Base-by-base conservation (phyloP, 225 moss, liverwort and hornwort genomes). In the Physcomitrellopsis africana region DNA sequence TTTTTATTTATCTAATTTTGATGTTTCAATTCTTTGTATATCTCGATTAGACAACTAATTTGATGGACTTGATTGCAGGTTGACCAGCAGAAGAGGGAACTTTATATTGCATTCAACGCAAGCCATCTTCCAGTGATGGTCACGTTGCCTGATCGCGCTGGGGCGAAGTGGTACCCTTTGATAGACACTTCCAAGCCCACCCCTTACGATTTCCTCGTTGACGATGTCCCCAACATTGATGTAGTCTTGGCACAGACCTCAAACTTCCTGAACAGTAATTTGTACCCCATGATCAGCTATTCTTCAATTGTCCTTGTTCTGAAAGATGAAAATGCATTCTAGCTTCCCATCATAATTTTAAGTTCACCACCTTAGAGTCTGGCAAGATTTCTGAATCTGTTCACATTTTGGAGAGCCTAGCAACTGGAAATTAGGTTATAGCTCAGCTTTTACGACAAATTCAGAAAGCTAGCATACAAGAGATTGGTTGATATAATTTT, bases 251-350 rank as follows among this genome's bases (percentile, higher is more conserved):
- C 88, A 9, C 95, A 95, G 76, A 83, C 79, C n/a, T 69, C 85
- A 0, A 86, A 79, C 76, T 90, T 95, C 53, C 65, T 95, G 66
- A 87, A 80, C 37, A 78, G 81, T 52, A 79, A 65, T 74, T 53
- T 90, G 66, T 93, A 89, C 70, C 92, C 95, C 59, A 95, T 95
- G 89, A 70, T 92, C 44, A 91, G 79, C 80, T 95, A 95, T 76
- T 88, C 92, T 37, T 86, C 95, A 23, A 68, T 91, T 69, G 86
- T 92, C 49, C 84, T 95, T 73, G 74, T 89, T 22, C 77, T 95
- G 27, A 88, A 86, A 65, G 70, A 85, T 37, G 95, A 91, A 46
- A 78, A 45, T 57, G 73, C 72, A 45, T 79, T 73, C 65, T 92
- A 88, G 80, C 64, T 42, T 62, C 7, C 10, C 27, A 20, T 11